A percentile compares a stretch with the other conserved stretches of the same genome.
These are phyloP conservation scores for Ciborinia camelliae DNA, from an alignment of 2,329 filamentous ascomycete species.

Conservation along the genomic window DNA sequence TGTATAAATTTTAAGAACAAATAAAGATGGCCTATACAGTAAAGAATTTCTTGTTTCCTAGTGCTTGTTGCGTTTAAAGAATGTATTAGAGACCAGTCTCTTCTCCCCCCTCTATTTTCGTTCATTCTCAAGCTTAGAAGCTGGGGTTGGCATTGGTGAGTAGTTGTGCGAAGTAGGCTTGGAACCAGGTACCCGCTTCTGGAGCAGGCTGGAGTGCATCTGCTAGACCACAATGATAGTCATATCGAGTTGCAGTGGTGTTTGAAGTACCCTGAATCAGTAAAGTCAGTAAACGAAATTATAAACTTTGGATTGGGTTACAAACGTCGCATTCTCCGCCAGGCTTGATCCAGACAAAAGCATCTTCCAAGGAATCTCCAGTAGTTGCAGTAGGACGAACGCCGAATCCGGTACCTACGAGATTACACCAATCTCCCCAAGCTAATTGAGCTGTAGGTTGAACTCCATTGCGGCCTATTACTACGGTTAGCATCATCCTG, in stretches of 20 bases:
- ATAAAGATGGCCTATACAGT: not conserved
- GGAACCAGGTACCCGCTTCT: constrained; percentile 63
- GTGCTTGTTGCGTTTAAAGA: not conserved
- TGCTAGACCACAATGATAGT: constrained; percentile 48
- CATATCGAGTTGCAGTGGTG: constrained; percentile 45
- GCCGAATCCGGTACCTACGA: constrained; percentile 61
- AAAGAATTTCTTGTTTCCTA: not conserved
- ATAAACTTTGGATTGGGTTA: not conserved
- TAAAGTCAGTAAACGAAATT: not conserved
- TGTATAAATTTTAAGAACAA: constrained; percentile 3
- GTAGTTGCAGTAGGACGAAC: constrained; percentile 61
- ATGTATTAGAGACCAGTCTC: not conserved
- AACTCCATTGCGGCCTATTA: constrained; percentile 55
- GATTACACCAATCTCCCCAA: constrained; percentile 69
- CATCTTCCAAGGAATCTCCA: constrained; percentile 56
- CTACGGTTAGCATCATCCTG: constrained; percentile 8
- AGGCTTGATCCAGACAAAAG: constrained; percentile 70
- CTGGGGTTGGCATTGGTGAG: constrained; percentile 55
- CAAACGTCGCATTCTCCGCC: constrained; percentile 48
- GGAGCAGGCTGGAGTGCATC: constrained; percentile 61
- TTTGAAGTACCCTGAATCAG: constrained; percentile 40
- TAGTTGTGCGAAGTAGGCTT: constrained; percentile 57
- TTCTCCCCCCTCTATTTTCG: not conserved
- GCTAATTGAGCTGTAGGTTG: constrained; percentile 53
- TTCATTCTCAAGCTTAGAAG: constrained; percentile 38